Base-by-base conservation (phyloP, 371 early-diverging fungal genomes). In the Mortierella sp. region DNA sequence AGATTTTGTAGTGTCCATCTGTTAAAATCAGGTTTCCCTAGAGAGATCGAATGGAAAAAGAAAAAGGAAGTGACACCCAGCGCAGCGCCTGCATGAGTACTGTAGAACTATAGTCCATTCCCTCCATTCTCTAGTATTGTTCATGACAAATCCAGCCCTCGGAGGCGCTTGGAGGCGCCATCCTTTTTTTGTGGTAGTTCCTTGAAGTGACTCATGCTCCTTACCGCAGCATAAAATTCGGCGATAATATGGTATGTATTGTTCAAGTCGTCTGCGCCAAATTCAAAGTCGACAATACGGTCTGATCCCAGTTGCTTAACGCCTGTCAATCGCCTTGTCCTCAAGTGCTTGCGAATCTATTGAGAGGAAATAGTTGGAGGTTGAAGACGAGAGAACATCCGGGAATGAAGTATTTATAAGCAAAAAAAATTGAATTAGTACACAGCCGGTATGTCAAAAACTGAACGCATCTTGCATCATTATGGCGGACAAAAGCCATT, bases 1-100 rank as follows among this genome's bases (percentile, higher is more conserved):
- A 72, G 60, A 98, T 99, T 28, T 89, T 91, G 88, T 95, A 97
- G 52, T 96, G 92, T 58, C 94, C 92, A 92, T 99, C 98, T 7
- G 98, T 97, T 82, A 99, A 88, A 73, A 99, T 97, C 74, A 99
- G 93, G 89, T 99, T 99, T 8, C 99, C 99, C 91, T 94, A 87
- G 57, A 11, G 5, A 7, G 21, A 34, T 19, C 38, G 14, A 44
- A 11, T n/a, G n/a, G n/a, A n/a, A n/a, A n/a, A n/a, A n/a, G n/a
- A 75, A 21, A 70, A 65, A 65, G 63, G 55, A 45, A 55, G 19
- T 38, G 9, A n/a, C 21, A 42, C n/a, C 50, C 50, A 38, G 50
- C 58, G 44, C 47, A 71, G 71, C 42, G 38, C 19, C 16, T 24
- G 54, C 24, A 50, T 72, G 31, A 72, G 73, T 72, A 45, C 5